Evolutionary conservation across 2,329 filamentous ascomycete species (phyloP), one percentile per base, ranked within the genome.

Genomic region (Aspergillus novoparasiticus): DNA sequence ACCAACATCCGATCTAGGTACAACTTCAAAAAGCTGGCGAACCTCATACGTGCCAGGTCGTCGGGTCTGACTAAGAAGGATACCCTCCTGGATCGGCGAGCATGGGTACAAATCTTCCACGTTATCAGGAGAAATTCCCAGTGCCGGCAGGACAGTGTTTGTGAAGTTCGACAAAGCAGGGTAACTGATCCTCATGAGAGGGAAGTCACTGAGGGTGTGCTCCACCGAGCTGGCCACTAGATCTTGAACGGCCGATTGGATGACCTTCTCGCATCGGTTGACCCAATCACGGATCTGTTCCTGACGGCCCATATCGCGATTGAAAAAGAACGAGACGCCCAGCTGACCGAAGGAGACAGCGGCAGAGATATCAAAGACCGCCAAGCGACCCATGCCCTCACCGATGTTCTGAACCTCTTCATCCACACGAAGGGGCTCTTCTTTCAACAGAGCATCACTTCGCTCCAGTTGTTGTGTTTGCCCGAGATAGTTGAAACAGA

Each of bases 51-150:
- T 58, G n/a, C 45, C 50, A 10, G 65, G 58, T 26, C 32, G 30
- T 45, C 54, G 55, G 21, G 58, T 32, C 43, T 68, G 66, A n/a
- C 61, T 68, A 9, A 68, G 43, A 19, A 59, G 53, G 10, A 68
- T 68, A 4, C 66, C 66, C 16, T 60, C 45, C 41, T 68, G 66
- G 26, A 66, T 56, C 1, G 64, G 64, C 19, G 64, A 62, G 26
- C 61, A 64, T 12, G 64, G 64, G 51, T 64, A 66, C 19, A 62
- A 55, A 41, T 64, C 61, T 39, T 67, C 65, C 14, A 50, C 26
- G 3, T 26, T 50, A 26, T 28, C 46, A 11, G 46, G 14, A 5
- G 46, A 30, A 11, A 50, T n/a, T 3, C 23, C 23, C 46, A 50
- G 6, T 8, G 46, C 26, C 26, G 46, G 46, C 26, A 50, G 8